A percentile compares a stretch with the other conserved stretches of the same genome.
Evolutionary conservation across 163 green algal species (phyloP).

Genomic region (Dunaliella salina): DNA sequence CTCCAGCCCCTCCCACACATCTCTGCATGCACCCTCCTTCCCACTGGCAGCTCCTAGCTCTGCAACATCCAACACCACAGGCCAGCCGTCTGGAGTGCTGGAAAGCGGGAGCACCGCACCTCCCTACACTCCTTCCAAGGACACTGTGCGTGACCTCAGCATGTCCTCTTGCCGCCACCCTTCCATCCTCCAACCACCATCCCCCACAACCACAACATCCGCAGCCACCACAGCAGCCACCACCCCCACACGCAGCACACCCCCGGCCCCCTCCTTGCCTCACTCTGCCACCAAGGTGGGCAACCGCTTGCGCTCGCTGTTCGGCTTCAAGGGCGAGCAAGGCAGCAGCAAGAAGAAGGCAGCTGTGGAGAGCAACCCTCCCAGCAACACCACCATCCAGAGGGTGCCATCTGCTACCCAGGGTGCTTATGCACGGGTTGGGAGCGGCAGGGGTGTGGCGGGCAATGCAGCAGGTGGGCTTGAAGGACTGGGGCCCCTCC

Average conservation of each 20-base stretch:
- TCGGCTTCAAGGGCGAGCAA: not conserved
- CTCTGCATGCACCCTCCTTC: slow-evolving; percentile 5
- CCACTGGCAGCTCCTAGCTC: slow-evolving; percentile 2
- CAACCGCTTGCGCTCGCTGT: not conserved
- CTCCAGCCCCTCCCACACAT: not conserved
- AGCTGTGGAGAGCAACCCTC: not conserved
- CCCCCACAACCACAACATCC: not conserved
- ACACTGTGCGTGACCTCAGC: not conserved
- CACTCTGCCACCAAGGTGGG: not conserved
- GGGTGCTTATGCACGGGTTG: not conserved
- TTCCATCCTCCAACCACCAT: not conserved
- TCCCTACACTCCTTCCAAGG: not conserved
- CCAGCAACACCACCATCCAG: not conserved
- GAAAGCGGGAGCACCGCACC: not conserved
- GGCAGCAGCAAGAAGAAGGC: not conserved
- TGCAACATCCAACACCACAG: not conserved
- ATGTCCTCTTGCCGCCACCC: not conserved
- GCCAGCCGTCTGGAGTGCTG: not conserved
- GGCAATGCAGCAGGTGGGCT: not conserved
- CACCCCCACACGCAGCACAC: not conserved
- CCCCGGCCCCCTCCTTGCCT: no score
- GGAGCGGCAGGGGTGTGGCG: not conserved
- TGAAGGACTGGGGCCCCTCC: not conserved
- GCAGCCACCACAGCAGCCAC: not conserved
- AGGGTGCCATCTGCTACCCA: not conserved